Evolutionary conservation across 176 grass and related monocot genomes (phyloP).

Genomic region (Saccharum spontaneum): DNA sequence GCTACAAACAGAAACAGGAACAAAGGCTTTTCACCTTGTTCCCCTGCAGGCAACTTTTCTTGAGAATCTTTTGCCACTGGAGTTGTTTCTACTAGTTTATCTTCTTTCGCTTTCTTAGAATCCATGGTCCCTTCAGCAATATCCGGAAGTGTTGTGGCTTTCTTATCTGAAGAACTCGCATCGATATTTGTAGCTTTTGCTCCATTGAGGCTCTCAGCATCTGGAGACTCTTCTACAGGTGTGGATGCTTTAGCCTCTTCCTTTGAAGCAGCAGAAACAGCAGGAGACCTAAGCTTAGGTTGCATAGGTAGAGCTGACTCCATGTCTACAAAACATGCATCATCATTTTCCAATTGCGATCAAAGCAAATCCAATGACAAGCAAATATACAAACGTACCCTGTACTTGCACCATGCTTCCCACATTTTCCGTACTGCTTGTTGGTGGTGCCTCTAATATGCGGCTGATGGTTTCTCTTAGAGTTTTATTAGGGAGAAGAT

Average conservation of each 20-base stretch:
- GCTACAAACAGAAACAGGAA: constrained; percentile 38
- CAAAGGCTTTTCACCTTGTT: constrained; percentile 64
- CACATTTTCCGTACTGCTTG: constrained; percentile 85
- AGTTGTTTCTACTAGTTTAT: constrained; percentile 51
- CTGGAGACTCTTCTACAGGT: constrained; percentile 55
- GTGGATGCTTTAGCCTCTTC: constrained; percentile 62
- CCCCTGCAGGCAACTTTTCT: constrained; percentile 60
- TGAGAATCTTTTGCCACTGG: constrained; percentile 54
- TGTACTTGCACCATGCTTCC: constrained; percentile 79
- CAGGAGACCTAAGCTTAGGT: constrained; percentile 70
- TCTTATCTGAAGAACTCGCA: constrained; percentile 57
- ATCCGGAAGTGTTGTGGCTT: constrained; percentile 40
- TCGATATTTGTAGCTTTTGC: constrained; percentile 50
- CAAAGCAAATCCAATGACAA: constrained; percentile 9
- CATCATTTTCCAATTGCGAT: constrained; percentile 29
- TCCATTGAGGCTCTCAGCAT: constrained; percentile 53
- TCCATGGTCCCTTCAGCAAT: constrained; percentile 56
- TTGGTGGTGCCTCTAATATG: constrained; percentile 81
- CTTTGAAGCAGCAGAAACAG: constrained; percentile 82
- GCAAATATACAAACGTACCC: constrained; percentile 52
- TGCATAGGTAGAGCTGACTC: constrained; percentile 67
- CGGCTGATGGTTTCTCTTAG: constrained; percentile 90
- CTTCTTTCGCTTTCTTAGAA: constrained; percentile 50
- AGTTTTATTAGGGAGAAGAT: constrained; percentile 94
- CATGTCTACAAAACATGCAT: constrained; percentile 57